Evolutionary conservation across 2,329 filamentous ascomycete genomes (phyloP).

Genomic region (Neodidymelliopsis sp.): DNA sequence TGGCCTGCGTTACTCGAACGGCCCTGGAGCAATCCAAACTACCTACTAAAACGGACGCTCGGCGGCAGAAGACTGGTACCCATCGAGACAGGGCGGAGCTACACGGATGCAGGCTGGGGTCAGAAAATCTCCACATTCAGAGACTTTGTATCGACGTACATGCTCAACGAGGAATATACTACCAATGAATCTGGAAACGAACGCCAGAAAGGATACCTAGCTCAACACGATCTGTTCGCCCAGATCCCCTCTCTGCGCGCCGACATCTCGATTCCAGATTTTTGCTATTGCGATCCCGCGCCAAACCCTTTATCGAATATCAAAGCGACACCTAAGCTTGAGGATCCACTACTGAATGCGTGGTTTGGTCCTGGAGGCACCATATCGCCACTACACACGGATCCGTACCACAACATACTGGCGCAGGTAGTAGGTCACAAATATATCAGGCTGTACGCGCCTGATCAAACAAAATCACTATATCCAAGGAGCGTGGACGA

Average conservation of each 20-base stretch:
- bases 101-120: slow-evolving; percentile 84
- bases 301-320: slow-evolving; percentile 24
- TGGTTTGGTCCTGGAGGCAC: slow-evolving; percentile 92
- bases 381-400: slow-evolving; percentile 91
- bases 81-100: slow-evolving; percentile 84
- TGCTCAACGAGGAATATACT: slow-evolving; percentile 50
- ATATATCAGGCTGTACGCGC: slow-evolving; percentile 88
- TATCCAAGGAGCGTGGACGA: slow-evolving; percentile 69
- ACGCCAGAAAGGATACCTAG: slow-evolving; percentile 75
- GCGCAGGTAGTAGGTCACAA: slow-evolving; percentile 89
- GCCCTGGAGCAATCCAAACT: slow-evolving; percentile 76
- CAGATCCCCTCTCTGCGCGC: slow-evolving; percentile 79
- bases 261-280: slow-evolving; percentile 84
- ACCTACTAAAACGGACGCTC: slow-evolving; percentile 78
- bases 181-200: background rate
- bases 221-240: slow-evolving; percentile 85
- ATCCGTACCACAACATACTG: slow-evolving; percentile 92
- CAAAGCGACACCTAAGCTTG: slow-evolving; percentile 36
- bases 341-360: slow-evolving; percentile 78
- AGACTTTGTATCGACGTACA: slow-evolving; percentile 71
- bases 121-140: slow-evolving; percentile 80
- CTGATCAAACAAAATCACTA: slow-evolving; percentile 64
- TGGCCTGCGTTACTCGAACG: slow-evolving; percentile 80
- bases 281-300: slow-evolving; percentile 74
- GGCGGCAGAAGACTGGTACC: slow-evolving; percentile 81